phyloP scores from a whole-genome alignment of 495 filamentous ascomycete genomes.

The Podospora bellae-mahoneyi region DNA sequence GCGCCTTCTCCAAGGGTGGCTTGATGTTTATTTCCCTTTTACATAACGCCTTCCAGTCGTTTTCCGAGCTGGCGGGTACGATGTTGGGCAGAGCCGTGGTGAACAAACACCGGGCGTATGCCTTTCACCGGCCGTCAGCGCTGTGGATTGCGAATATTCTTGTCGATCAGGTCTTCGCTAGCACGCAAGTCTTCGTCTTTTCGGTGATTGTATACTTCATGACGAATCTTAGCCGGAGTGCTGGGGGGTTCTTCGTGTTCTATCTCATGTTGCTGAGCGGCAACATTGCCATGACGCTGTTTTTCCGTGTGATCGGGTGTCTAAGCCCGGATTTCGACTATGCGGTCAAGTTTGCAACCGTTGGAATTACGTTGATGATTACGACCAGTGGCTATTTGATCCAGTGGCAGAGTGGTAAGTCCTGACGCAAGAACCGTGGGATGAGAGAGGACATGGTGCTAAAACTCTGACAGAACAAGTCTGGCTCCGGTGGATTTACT shows the following conservation, averaged over 20 bases:
- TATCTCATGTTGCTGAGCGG: conserved; percentile 64
- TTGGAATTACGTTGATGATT: conserved; percentile 75
- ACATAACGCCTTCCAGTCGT: conserved; percentile 79
- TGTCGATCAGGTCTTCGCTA: conserved; percentile 70
- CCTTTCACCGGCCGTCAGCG: conserved; percentile 74
- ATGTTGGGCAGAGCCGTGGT: conserved; percentile 73
- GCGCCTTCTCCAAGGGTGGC: conserved; percentile 74
- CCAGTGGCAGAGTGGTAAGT: conserved; percentile 53
- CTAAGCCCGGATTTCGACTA: conserved; percentile 81
- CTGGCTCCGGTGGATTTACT: conserved; percentile 81
- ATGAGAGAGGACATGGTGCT: neutral
- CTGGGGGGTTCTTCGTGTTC: conserved; percentile 78
- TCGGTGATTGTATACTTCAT: conserved; percentile 79
- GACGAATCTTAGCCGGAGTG: conserved; percentile 60
- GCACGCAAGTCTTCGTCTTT: conserved; percentile 66
- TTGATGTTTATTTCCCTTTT: conserved; percentile 70
- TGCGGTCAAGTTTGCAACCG: conserved; percentile 73
- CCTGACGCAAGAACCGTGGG: neutral
- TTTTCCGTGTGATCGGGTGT: conserved; percentile 75
- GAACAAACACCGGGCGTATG: conserved; percentile 76
- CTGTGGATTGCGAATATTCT: conserved; percentile 77
- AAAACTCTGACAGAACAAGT: conserved; percentile 48
- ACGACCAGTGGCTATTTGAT: conserved; percentile 78
- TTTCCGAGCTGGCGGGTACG: conserved; percentile 65
- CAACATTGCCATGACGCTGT: conserved; percentile 74